Base-by-base conservation (phyloP, 768 basidiomycete species). In the Suillus subaureus region DNA sequence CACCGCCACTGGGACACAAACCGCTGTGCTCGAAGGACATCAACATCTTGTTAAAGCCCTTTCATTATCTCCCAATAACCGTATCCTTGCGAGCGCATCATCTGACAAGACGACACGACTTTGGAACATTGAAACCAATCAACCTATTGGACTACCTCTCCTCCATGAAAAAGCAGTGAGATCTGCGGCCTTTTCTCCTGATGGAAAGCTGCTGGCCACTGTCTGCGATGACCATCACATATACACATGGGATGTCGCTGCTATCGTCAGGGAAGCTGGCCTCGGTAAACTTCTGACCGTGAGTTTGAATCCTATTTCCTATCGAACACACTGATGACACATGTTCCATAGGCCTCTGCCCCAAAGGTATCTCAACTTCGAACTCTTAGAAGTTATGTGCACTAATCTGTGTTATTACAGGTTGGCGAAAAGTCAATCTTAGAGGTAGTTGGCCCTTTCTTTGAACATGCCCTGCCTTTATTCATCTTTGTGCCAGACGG, bases 11-110 rank as follows among this genome's bases (percentile, higher is more conserved):
- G 54, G 54, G 54, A n/a, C 18, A 55, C 54, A 55, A 33, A 55
- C 11, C 2, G 31, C 31, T 21, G 21, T 33, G 31, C 31, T 55
- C 12, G 31, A 55, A 33, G 54, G 54, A 21, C 31, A 55, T n/a
- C 2, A 3, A 33, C 11, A 55, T 33, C 18, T 55, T 55, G 54
- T 55, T 33, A 55, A 33, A 33, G 54, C 31, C 11, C 33, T 55
- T 21, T 55, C 54, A 33, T 55, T 55, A 55, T 55, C 54, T 21
- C 31, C 31, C 11, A 55, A 55, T 55, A 4, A n/a, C 31, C 54
- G 54, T 33, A 55, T 55, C 12, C 54, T 33, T 55, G 54, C 33
- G 21, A 55, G 54, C 54, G 54, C 54, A 13, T 55, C 54, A 55
- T 55, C 54, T 12, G 54, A 55, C 33, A 35, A 55, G 12, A 55